Conservation (phyloP, 345 rosid genomes). For the Hibiscus tridactylites region DNA sequence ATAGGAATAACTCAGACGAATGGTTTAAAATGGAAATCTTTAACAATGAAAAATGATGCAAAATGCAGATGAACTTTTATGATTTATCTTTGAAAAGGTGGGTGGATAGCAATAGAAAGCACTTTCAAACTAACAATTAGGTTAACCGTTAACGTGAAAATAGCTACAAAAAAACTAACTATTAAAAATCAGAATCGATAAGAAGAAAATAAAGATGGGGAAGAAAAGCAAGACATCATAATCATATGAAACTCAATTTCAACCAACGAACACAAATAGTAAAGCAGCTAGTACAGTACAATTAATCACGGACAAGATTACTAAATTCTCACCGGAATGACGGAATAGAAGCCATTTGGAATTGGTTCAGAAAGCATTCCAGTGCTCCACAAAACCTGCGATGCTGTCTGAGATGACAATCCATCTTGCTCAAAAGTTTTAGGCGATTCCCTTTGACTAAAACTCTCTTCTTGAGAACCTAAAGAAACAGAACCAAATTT, state of each 20-base stretch:
- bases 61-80: neutral
- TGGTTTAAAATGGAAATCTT: neutral
- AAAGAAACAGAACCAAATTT: constrained; percentile 64
- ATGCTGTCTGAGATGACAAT: constrained; percentile 57
- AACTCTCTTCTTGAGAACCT: constrained; percentile 36
- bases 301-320: neutral
- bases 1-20: neutral
- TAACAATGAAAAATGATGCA: neutral
- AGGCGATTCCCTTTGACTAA: constrained; percentile 37
- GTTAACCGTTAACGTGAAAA: neutral
- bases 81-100: neutral
- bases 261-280: neutral
- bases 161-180: neutral
- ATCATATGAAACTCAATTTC: neutral
- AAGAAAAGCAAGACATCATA: neutral
- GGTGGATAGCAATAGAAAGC: neutral
- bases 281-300: neutral
- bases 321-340: neutral
- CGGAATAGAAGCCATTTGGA: constrained; percentile 16
- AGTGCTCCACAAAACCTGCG: constrained; percentile 85
- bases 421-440: constrained; percentile 57
- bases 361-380: constrained; percentile 74
- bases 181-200: neutral
- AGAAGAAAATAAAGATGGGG: neutral
- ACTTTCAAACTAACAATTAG: neutral